phyloP scores from a whole-genome alignment of 805 yeast species.

The Cyberlindnera mississippiensis region DNA sequence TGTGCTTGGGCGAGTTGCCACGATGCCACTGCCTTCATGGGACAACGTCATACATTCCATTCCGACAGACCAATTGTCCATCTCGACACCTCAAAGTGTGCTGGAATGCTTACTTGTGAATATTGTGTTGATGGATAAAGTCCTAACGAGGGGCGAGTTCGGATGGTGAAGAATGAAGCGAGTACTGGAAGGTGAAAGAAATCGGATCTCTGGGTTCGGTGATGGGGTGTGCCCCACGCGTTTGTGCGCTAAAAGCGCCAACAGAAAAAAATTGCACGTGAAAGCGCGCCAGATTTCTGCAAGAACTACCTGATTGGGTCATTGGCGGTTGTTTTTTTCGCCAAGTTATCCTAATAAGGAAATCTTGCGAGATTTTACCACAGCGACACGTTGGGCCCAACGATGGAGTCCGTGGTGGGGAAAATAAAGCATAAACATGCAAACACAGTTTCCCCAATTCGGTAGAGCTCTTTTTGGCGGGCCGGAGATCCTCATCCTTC shows the following conservation, averaged over 20 bases:
- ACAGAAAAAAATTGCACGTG: slow-evolving; percentile 5
- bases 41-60: not conserved
- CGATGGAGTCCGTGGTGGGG: slow-evolving; percentile 2
- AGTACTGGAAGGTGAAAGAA: too few relatives aligned
- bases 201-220: slow-evolving; percentile 2
- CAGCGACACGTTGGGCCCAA: slow-evolving; percentile 3
- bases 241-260: slow-evolving; percentile 1
- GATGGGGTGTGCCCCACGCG: slow-evolving; percentile 9
- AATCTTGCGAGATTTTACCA: not conserved
- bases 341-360: not conserved
- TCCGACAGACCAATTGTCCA: not conserved
- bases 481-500: too few relatives aligned
- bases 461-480: too few relatives aligned
- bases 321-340: not conserved
- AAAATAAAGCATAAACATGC: not conserved
- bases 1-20: not conserved
- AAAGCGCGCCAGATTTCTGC: not conserved
- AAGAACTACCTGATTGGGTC: not conserved
- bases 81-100: not conserved
- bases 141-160: too few relatives aligned
- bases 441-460: not conserved
- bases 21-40: not conserved
- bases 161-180: not conserved
- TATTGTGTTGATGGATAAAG: not conserved
- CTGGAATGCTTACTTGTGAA: not conserved